A percentile compares a stretch with the other conserved stretches of the same genome.
These are phyloP conservation scores for Lupinus albus DNA, from an alignment of 306 rosid genomes.

Conservation along the genomic window DNA sequence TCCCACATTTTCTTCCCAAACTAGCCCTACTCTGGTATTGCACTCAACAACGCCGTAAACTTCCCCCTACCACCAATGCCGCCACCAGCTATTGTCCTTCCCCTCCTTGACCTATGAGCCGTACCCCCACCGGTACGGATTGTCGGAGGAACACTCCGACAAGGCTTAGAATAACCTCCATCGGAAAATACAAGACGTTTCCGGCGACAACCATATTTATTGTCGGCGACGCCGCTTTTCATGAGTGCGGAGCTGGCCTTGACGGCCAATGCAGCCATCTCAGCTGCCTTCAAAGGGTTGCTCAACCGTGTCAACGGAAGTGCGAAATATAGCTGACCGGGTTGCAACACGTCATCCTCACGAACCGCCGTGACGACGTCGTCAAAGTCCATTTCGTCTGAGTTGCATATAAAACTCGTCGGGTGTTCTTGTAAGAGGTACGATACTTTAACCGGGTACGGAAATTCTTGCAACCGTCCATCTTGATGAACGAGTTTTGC, in stretches of 20 bases:
- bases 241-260: slow-evolving; percentile 82
- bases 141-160: slow-evolving; percentile 7
- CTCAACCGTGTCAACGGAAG: slow-evolving; percentile 65
- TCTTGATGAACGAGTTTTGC: slow-evolving; percentile 73
- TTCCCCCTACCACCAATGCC: slow-evolving; percentile 42
- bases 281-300: slow-evolving; percentile 65
- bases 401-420: slow-evolving; percentile 71
- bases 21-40: slow-evolving; percentile 76
- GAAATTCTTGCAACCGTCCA: slow-evolving; percentile 66
- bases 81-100: slow-evolving; percentile 18
- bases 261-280: slow-evolving; percentile 97
- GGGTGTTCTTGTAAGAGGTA: slow-evolving; percentile 67
- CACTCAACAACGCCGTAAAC: slow-evolving; percentile 55
- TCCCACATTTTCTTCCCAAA: slow-evolving; percentile 32
- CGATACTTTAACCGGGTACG: slow-evolving; percentile 73
- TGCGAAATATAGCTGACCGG: slow-evolving; percentile 87
- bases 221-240: slow-evolving; percentile 47
- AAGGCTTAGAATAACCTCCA: slow-evolving; percentile 36
- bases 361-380: slow-evolving; percentile 62
- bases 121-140: not conserved
- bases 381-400: slow-evolving; percentile 92
- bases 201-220: slow-evolving; percentile 51
- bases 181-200: slow-evolving; percentile 49
- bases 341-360: slow-evolving; percentile 67
- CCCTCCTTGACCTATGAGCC: slow-evolving; percentile 42